Evolutionary conservation across 2,329 filamentous ascomycete genomes (phyloP), one percentile per base, ranked within the genome.

Genomic region (Colletotrichum sp.): DNA sequence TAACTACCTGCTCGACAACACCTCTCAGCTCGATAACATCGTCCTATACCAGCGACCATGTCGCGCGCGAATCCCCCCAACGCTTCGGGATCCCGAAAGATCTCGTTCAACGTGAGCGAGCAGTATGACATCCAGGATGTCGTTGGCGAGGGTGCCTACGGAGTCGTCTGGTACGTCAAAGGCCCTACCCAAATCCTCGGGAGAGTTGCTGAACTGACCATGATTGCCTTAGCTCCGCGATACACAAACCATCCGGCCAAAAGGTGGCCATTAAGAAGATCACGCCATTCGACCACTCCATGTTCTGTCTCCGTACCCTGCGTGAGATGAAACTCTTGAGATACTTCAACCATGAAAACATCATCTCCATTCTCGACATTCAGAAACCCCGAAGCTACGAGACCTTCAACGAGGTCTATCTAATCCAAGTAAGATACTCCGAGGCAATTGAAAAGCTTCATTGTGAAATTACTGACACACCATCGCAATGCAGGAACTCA

Each of bases 201-300:
- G 9, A 66, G 32, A 30, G 9, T 5, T 49, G 63, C 64, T 55
- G 72, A 57, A 32, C 60, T 59, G 26, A 71, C 67, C 26, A 32
- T 18, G 18, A 5, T 7, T 12, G 30, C n/a, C 15, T 77, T 81
- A 98, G 96, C 88, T 99, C 97, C 77, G 97, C 97, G 74, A 93
- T 99, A 80, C 97, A 99, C 90, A 99, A 99, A 88, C 97, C 97
- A 26, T 99, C 97, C 0, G 94, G 96, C 78, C 97, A 99, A 87
- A 99, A 99, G 88, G 97, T 99, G 76, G 97, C 97, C 77, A 99
- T 99, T 90, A 99, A 99, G 91, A 99, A 99, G 92, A 99, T 99
- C 82, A 99, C 96, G 0, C 97, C 97, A 8, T 99, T 99, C 86
- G 97, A 99, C 83, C 97, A 99, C 85, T 98, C 96, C 84, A 98